Conservation (phyloP, 2,329 filamentous ascomycete genomes). For the Penicillium sp. region DNA sequence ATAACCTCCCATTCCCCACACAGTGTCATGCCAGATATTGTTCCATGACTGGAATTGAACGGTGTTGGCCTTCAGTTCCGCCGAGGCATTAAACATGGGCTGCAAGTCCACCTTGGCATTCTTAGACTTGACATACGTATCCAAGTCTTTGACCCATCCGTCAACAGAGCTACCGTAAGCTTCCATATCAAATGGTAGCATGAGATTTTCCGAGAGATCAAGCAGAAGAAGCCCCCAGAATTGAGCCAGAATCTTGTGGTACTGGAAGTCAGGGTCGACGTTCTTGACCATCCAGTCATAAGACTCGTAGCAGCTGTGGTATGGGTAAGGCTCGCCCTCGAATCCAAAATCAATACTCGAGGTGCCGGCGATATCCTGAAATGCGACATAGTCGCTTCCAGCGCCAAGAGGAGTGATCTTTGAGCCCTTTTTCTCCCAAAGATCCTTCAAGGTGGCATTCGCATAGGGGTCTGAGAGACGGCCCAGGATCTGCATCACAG, state of each 20-base stretch:
- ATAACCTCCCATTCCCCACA: slow-evolving; percentile 72
- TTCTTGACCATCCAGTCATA: slow-evolving; percentile 81
- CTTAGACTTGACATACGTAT: slow-evolving; percentile 63
- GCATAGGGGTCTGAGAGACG: slow-evolving; percentile 71
- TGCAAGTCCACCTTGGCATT: slow-evolving; percentile 56
- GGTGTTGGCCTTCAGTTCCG: slow-evolving; percentile 61
- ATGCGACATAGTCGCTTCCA: slow-evolving; percentile 82
- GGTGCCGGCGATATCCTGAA: slow-evolving; percentile 86
- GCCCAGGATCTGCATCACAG: slow-evolving; percentile 71
- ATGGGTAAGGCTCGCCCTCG: slow-evolving; percentile 65
- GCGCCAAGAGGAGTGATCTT: slow-evolving; percentile 70
- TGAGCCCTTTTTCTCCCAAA: slow-evolving; percentile 67
- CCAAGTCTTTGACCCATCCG: slow-evolving; percentile 66
- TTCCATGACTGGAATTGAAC: slow-evolving; percentile 75
- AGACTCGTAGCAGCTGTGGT: slow-evolving; percentile 85
- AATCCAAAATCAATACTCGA: slow-evolving; percentile 87
- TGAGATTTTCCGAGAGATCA: slow-evolving; percentile 76
- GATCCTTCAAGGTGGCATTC: slow-evolving; percentile 70
- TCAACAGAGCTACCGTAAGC: slow-evolving; percentile 69
- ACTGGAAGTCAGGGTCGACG: slow-evolving; percentile 78
- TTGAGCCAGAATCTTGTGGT: slow-evolving; percentile 77
- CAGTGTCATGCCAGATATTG: slow-evolving; percentile 69
- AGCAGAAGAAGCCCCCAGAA: slow-evolving; percentile 80
- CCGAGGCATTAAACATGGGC: slow-evolving; percentile 64
- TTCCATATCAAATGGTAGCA: slow-evolving; percentile 78